phyloP scores from a whole-genome alignment of 2,329 filamentous ascomycete species.

The Alternaria novae-zelandiae region DNA sequence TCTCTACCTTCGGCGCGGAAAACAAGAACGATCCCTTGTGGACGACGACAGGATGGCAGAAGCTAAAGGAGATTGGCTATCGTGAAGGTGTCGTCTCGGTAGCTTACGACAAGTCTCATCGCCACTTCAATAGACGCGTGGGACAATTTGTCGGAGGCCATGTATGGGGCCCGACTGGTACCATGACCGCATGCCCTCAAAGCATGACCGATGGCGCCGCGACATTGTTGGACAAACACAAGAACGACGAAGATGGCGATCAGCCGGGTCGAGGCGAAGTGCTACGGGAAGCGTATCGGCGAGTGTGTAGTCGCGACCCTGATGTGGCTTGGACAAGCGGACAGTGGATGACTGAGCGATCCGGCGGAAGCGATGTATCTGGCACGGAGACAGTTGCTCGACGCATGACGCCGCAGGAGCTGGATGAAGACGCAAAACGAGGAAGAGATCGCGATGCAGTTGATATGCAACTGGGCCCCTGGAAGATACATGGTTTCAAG shows the following conservation, averaged over 20 bases:
- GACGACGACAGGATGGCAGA: constrained; percentile 70
- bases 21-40: constrained; percentile 63
- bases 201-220: constrained; percentile 70
- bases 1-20: constrained; percentile 66
- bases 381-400: constrained; percentile 68
- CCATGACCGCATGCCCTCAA: constrained; percentile 68
- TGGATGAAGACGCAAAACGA: constrained; percentile 33
- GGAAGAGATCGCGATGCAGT: constrained; percentile 34
- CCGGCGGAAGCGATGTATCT: constrained; percentile 72
- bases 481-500: constrained; percentile 71
- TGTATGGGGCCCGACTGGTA: constrained; percentile 66
- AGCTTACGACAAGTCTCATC: constrained; percentile 63
- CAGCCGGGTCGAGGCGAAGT: constrained; percentile 48
- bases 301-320: constrained; percentile 61
- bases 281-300: constrained; percentile 60
- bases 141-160: constrained; percentile 66
- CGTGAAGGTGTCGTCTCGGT: constrained; percentile 65
- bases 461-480: constrained; percentile 59
- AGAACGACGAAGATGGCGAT: constrained; percentile 30
- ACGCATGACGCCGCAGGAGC: constrained; percentile 23
- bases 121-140: constrained; percentile 61
- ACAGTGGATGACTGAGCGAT: constrained; percentile 79
- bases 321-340: constrained; percentile 70
- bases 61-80: constrained; percentile 65
- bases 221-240: constrained; percentile 26